Percentiles rank a stretch among this genome's conserved stretches.
phyloP scores from a whole-genome alignment of 1,139 yeast genomes.

The Candida labiduridarum region DNA sequence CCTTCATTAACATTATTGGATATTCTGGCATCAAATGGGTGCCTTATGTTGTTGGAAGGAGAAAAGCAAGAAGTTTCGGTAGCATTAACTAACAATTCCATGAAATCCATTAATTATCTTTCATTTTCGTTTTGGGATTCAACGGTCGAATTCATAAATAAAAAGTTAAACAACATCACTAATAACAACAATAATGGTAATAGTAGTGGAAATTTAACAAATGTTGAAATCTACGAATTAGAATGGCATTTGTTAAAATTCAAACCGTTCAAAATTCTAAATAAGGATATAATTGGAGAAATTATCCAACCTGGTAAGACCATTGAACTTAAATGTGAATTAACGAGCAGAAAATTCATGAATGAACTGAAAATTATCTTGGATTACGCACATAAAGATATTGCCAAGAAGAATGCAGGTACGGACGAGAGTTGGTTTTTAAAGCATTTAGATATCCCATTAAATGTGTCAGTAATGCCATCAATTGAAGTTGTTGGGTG shows the following conservation, averaged over 20 bases:
- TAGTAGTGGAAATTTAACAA: constrained; percentile 45
- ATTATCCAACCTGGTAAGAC: constrained; percentile 35
- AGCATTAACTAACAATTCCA: constrained; percentile 58
- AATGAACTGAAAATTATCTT: constrained; percentile 64
- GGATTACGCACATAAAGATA: constrained; percentile 60
- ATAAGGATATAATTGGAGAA: constrained; percentile 38
- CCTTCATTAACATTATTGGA: constrained; percentile 61
- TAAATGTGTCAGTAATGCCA: constrained; percentile 67
- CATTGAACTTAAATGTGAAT: constrained; percentile 54
- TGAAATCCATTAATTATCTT: constrained; percentile 55
- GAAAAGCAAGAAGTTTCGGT: constrained; percentile 58
- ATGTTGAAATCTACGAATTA: constrained; percentile 70
- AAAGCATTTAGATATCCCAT: constrained; percentile 62
- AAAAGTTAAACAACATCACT: constrained; percentile 21
- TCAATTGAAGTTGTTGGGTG: constrained; percentile 75
- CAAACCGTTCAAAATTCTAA: constrained; percentile 55
- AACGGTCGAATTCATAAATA: constrained; percentile 63
- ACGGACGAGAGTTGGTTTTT: constrained; percentile 32
- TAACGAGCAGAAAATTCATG: constrained; percentile 75
- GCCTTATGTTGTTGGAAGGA: constrained; percentile 83
- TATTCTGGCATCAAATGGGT: constrained; percentile 60
- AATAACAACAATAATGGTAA: too few species aligned
- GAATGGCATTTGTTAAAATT: constrained; percentile 67
- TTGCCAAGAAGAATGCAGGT: constrained; percentile 20
- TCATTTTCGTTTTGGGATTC: constrained; percentile 74